Base-by-base conservation (phyloP, 805 yeast genomes). In the Yamadazyma philogaea region DNA sequence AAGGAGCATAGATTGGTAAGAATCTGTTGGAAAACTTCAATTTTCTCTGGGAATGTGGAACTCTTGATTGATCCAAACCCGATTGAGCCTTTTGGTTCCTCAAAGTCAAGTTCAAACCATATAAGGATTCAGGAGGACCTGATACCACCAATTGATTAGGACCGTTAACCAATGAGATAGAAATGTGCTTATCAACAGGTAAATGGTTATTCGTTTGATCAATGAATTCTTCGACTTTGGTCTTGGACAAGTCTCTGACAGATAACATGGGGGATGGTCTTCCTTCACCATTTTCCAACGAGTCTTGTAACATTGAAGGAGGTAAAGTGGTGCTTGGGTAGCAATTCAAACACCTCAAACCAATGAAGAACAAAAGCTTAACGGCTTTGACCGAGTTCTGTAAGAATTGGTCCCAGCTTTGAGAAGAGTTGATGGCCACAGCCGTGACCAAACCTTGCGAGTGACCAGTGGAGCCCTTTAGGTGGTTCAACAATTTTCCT, bases 91-190 rank as follows among this genome's bases (percentile, higher is more conserved):
- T 93, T 46, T 88, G 88, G 70, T 87, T 87, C 75, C 99, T 83
- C 64, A 93, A 76, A 47, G 91, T 78, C 59, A 93, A 77, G 69
- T 90, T 90, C 57, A 93, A 78, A 75, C 99, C 99, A 57, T 91
- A 93, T 48, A 93, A 74, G 3, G 98, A 89, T 76, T 90, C 96
- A 44, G 99, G 98, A 37, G 98, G 99, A 64, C 99, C 99, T 17
- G 95, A 80, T 37, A 91, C 89, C 44, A 93, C 99, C 70, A 89
- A 77, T 67, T 89, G 87, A 72, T 96, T 81, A 37, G 96, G 96
- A 64, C 99, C 99, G 62, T 93, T 93, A 55, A 90, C 77, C 63
- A 93, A 79, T 33, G 98, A 89, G 51, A 93, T 82, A 47, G 83
- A 87, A 58, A 93, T 84, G 60, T 88, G 96, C 68, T 87, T 88